Evolutionary conservation across 1,284 basidiomycete genomes (phyloP).

Genomic region (Apiotrichum domesticum): DNA sequence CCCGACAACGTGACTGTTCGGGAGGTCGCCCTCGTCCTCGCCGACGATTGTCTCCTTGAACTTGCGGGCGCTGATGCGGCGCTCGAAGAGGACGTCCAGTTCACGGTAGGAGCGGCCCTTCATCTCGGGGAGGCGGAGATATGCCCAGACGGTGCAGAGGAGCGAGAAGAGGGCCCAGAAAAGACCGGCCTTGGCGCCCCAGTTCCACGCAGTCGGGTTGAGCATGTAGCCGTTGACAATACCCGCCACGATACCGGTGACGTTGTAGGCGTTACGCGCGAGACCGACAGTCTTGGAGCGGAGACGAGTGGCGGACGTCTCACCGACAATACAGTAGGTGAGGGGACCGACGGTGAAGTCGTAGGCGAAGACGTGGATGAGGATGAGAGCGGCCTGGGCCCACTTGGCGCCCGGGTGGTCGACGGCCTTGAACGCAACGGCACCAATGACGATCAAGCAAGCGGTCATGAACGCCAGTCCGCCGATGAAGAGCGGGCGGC

Average conservation of each 20-base stretch:
- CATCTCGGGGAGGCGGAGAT: slow-evolving; percentile 26
- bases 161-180: slow-evolving; percentile 43
- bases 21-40: slow-evolving; percentile 4
- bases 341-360: slow-evolving; percentile 33
- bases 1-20: background rate
- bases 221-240: slow-evolving; percentile 20
- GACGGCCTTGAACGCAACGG: slow-evolving; percentile 14
- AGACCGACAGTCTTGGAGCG: slow-evolving; percentile 51
- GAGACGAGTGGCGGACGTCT: slow-evolving; percentile 46
- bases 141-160: slow-evolving; percentile 13
- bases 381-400: slow-evolving; percentile 18
- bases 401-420: slow-evolving; percentile 5
- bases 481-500: slow-evolving; percentile 48
- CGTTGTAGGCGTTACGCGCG: slow-evolving; percentile 47
- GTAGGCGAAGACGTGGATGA: slow-evolving; percentile 24
- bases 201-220: slow-evolving; percentile 19
- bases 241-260: slow-evolving; percentile 17
- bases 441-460: slow-evolving; percentile 48
- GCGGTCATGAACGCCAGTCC: slow-evolving; percentile 46
- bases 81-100: slow-evolving; percentile 46
- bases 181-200: slow-evolving; percentile 36
- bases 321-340: slow-evolving; percentile 43
- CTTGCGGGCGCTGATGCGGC: slow-evolving; percentile 37
- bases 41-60: slow-evolving; percentile 38
- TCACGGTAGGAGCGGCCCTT: slow-evolving; percentile 46